Evolutionary conservation across 2,329 filamentous ascomycete genomes (phyloP).

Genomic region (Laburnicola sp.): DNA sequence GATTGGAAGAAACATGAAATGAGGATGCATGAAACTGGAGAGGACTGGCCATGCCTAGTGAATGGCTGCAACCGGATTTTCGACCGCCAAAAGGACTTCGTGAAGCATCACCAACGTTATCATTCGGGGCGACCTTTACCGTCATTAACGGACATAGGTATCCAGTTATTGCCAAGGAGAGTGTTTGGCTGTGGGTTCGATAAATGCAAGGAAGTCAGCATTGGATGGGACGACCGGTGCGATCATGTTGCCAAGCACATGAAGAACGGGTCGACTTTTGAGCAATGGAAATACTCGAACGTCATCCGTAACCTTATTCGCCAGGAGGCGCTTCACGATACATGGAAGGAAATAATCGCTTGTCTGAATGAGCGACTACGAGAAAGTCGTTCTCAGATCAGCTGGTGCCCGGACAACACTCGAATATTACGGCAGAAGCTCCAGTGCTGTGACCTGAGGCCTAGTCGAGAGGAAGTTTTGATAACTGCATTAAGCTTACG

Average conservation of each 20-base stretch:
- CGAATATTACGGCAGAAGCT: constrained; percentile 42
- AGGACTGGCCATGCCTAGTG: constrained; percentile 11
- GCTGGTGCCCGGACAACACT: constrained; percentile 43
- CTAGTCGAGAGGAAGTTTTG: constrained; percentile 40
- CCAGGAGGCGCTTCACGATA: constrained; percentile 5
- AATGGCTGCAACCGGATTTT: constrained; percentile 5
- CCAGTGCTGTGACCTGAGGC: constrained; percentile 42
- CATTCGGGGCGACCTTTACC: constrained; percentile 6
- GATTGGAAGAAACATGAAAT: constrained; percentile 13
- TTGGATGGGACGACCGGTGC: constrained; percentile 10
- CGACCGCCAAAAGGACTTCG: constrained; percentile 8
- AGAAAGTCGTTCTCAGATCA: constrained; percentile 40
- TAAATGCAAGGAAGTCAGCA: constrained; percentile 7
- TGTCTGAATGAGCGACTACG: constrained; percentile 13
- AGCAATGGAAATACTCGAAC: constrained; percentile 12
- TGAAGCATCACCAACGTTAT: constrained; percentile 7
- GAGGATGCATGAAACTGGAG: constrained; percentile 1
- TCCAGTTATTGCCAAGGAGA: constrained; percentile 5
- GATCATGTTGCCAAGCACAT: constrained; percentile 12
- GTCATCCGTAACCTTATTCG: constrained; percentile 10
- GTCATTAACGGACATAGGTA: constrained; percentile 3
- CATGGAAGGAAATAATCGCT: constrained; percentile 6
- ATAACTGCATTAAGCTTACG: constrained; percentile 42
- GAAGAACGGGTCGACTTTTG: constrained; percentile 2
- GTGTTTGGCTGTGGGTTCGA: constrained; percentile 13